These are phyloP conservation scores for Solanum hybrid DNA, from an alignment of 305 asterid species.

Conservation along the genomic window DNA sequence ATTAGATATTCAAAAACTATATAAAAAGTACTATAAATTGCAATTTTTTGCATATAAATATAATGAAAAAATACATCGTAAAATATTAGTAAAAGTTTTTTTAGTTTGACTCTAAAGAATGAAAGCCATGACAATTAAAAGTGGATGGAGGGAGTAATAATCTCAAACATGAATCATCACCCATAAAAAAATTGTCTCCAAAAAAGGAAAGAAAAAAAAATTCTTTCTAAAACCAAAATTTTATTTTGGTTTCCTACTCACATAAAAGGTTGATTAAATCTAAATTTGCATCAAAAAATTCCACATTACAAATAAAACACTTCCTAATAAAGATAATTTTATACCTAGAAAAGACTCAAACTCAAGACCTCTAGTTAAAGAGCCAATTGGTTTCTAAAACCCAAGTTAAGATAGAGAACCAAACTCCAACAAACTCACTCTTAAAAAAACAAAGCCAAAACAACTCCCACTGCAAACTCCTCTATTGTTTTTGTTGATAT, in stretches of 20 bases:
- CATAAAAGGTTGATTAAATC: rapidly evolving
- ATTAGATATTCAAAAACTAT: too few species aligned
- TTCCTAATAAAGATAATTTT: too few species aligned
- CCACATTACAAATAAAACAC: rapidly evolving
- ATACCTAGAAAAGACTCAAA: rapidly evolving
- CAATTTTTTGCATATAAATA: too few species aligned
- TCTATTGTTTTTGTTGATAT: slow-evolving; percentile 17
- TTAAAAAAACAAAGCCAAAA: slow-evolving; percentile 26
- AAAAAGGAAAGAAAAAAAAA: neutral
- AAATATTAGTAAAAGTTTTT: too few species aligned
- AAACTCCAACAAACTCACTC: slow-evolving; percentile 28
- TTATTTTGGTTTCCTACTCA: neutral
- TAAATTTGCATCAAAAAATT: rapidly evolving
- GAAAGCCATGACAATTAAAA: too few species aligned
- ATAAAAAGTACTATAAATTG: too few species aligned
- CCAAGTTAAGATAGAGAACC: slow-evolving; percentile 11
- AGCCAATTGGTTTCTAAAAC: neutral
- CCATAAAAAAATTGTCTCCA: too few species aligned
- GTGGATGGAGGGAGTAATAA: neutral
- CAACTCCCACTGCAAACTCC: slow-evolving; percentile 18
- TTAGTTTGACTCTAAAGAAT: neutral
- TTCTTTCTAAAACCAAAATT: neutral
- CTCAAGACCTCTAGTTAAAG: too few species aligned
- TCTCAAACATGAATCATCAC: neutral
- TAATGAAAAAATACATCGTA: too few species aligned